Percentiles rank a stretch among this genome's conserved stretches.
Evolutionary conservation across 371 early-diverging fungal genomes (phyloP).

Genomic region (Rhizopus microsporus): DNA sequence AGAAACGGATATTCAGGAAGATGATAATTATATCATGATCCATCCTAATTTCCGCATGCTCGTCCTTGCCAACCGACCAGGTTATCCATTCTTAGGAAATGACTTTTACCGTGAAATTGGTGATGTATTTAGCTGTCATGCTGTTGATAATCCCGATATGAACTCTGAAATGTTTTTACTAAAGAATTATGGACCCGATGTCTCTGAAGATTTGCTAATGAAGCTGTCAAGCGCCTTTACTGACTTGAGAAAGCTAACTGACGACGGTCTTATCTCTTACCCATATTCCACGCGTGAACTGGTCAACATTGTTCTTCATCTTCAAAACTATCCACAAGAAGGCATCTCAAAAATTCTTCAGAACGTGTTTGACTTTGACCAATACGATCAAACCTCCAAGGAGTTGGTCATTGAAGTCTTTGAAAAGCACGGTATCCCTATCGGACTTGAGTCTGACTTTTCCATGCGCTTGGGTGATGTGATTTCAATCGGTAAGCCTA

Average conservation of each 20-base stretch:
- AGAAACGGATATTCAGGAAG: conserved; percentile 43
- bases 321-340: conserved; percentile 75
- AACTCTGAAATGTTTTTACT: conserved; percentile 76
- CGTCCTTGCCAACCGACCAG: conserved; percentile 87
- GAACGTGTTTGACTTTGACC: conserved; percentile 88
- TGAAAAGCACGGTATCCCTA: conserved; percentile 79
- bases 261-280: conserved; percentile 79
- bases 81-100: conserved; percentile 76
- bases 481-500: conserved; percentile 53
- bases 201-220: conserved; percentile 64
- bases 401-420: conserved; percentile 72
- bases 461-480: conserved; percentile 64
- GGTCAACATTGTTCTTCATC: conserved; percentile 78
- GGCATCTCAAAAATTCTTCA: conserved; percentile 73
- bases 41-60: conserved; percentile 83
- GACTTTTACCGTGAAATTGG: conserved; percentile 87
- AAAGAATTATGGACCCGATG: conserved; percentile 73
- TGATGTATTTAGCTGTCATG: conserved; percentile 76
- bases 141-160: conserved; percentile 82
- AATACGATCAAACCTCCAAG: conserved; percentile 67
- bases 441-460: conserved; percentile 74
- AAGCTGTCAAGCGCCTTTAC: conserved; percentile 75
- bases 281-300: conserved; percentile 90
- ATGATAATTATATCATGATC: conserved; percentile 55
- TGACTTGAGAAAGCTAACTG: conserved; percentile 73